Evolutionary conservation across 1,139 yeast species (phyloP).

Genomic region (Zygosaccharomyces pseudobailii): DNA sequence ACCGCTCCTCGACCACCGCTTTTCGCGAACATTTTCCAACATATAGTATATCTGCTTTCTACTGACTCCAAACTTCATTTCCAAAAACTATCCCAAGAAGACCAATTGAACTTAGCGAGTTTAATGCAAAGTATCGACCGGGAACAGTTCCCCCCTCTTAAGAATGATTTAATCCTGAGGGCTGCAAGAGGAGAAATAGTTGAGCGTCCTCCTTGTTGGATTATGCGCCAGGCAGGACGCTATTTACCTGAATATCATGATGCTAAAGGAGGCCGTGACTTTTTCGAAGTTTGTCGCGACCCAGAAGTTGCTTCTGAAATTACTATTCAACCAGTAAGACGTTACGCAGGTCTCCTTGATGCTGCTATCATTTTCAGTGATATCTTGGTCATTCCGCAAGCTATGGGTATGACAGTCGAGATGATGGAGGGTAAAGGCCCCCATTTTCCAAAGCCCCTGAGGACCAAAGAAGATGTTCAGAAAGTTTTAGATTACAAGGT

Average conservation of each 20-base stretch:
- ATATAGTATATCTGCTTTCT: neutral
- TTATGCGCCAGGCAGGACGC: slow-evolving; percentile 62
- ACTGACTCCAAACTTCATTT: neutral
- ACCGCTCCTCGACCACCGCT: neutral
- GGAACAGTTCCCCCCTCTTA: slow-evolving; percentile 56
- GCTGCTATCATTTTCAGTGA: slow-evolving; percentile 97
- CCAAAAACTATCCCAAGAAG: neutral
- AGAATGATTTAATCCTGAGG: slow-evolving; percentile 83
- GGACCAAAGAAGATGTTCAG: slow-evolving; percentile 63
- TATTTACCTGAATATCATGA: slow-evolving; percentile 87
- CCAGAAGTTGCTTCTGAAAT: slow-evolving; percentile 91
- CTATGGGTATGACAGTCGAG: slow-evolving; percentile 92
- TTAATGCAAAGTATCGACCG: slow-evolving; percentile 4
- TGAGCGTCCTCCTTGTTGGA: slow-evolving; percentile 98
- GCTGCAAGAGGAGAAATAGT: slow-evolving; percentile 86
- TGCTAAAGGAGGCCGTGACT: slow-evolving; percentile 82
- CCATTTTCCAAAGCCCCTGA: slow-evolving; percentile 80
- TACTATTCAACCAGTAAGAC: slow-evolving; percentile 93
- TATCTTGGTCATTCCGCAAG: slow-evolving; percentile 94
- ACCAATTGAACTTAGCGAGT: neutral
- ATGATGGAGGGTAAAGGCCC: slow-evolving; percentile 97
- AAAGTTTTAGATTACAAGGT: slow-evolving; percentile 52
- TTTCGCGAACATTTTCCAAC: too few species aligned
- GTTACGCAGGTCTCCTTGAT: slow-evolving; percentile 82
- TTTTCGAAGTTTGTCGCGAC: slow-evolving; percentile 88